Percentiles rank a stretch among this genome's conserved stretches.
phyloP scores from a whole-genome alignment of 2,329 filamentous ascomycete species.

The Penicillium glabrum region DNA sequence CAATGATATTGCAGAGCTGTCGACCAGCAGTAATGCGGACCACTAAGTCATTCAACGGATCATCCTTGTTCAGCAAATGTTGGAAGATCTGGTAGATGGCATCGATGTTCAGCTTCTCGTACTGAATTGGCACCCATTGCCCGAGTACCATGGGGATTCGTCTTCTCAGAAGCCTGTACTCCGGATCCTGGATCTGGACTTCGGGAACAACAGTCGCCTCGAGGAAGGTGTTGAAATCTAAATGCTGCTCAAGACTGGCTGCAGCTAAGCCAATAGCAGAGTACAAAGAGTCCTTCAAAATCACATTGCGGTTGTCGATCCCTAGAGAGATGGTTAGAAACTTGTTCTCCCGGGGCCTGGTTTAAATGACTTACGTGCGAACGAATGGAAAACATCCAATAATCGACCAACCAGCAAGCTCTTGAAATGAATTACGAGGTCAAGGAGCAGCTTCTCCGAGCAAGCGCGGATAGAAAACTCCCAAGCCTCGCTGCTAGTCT shows the following conservation, averaged over 20 bases:
- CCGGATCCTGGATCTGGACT: constrained; percentile 65
- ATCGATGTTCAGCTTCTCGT: constrained; percentile 66
- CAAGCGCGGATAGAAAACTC: constrained; percentile 92
- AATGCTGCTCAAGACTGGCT: constrained; percentile 67
- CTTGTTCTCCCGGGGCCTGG: background rate
- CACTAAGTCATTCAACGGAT: constrained; percentile 82
- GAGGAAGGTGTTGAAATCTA: constrained; percentile 84
- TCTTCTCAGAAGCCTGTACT: constrained; percentile 80
- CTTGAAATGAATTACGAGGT: constrained; percentile 87
- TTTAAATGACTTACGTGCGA: constrained; percentile 58
- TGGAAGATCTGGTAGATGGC: constrained; percentile 86
- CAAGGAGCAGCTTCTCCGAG: constrained; percentile 89
- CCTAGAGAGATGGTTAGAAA: constrained; percentile 34
- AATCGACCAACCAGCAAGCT: constrained; percentile 75
- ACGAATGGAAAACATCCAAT: constrained; percentile 76
- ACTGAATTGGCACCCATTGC: constrained; percentile 82
- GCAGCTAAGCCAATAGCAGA: constrained; percentile 87
- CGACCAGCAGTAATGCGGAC: constrained; percentile 88
- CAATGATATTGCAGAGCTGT: constrained; percentile 75
- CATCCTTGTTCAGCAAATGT: constrained; percentile 75
- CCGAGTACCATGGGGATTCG: constrained; percentile 86
- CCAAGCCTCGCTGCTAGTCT: constrained; percentile 79
- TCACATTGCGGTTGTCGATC: constrained; percentile 66
- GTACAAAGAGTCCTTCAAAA: constrained; percentile 92
- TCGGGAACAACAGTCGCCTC: constrained; percentile 74